Percentiles rank a stretch among this genome's conserved stretches.
phyloP scores from a whole-genome alignment of 2,329 filamentous ascomycete genomes.

The Colletotrichum aenigma region DNA sequence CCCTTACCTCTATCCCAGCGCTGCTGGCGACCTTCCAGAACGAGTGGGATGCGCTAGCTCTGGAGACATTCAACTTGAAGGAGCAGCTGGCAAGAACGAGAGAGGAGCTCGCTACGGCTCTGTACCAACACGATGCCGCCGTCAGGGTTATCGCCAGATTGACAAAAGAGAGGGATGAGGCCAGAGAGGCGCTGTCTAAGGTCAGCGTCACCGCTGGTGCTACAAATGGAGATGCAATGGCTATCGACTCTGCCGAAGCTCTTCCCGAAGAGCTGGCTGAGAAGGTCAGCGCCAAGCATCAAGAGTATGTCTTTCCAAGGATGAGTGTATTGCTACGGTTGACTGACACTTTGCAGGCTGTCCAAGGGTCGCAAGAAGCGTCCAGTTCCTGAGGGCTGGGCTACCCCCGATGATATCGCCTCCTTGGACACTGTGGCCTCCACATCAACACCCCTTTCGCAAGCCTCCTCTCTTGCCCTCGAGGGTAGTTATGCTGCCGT shows the following conservation, averaged over 20 bases:
- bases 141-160: constrained; percentile 90
- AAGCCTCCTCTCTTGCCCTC: constrained; percentile 53
- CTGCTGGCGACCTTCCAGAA: constrained; percentile 95
- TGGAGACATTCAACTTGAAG: constrained; percentile 90
- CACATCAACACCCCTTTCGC: constrained; percentile 50
- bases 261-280: constrained; percentile 74
- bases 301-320: constrained; percentile 63
- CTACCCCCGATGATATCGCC: constrained; percentile 72
- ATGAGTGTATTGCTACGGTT: background rate
- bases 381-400: constrained; percentile 84
- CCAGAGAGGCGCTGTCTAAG: constrained; percentile 84
- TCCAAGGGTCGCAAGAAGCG: constrained; percentile 91
- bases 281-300: constrained; percentile 80
- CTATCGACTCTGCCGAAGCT: constrained; percentile 77
- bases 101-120: constrained; percentile 89
- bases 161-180: constrained; percentile 91
- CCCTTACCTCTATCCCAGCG: constrained; percentile 93
- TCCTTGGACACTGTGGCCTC: constrained; percentile 49
- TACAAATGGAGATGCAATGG: constrained; percentile 83
- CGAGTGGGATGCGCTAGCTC: constrained; percentile 93
- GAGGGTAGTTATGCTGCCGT: constrained; percentile 72
- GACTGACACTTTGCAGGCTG: constrained; percentile 57
- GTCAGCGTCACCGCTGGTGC: constrained; percentile 71
- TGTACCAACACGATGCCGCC: constrained; percentile 98
- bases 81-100: constrained; percentile 89